Base-by-base conservation (phyloP, 495 filamentous ascomycete genomes). In the Penicillium dipodomyicola region DNA sequence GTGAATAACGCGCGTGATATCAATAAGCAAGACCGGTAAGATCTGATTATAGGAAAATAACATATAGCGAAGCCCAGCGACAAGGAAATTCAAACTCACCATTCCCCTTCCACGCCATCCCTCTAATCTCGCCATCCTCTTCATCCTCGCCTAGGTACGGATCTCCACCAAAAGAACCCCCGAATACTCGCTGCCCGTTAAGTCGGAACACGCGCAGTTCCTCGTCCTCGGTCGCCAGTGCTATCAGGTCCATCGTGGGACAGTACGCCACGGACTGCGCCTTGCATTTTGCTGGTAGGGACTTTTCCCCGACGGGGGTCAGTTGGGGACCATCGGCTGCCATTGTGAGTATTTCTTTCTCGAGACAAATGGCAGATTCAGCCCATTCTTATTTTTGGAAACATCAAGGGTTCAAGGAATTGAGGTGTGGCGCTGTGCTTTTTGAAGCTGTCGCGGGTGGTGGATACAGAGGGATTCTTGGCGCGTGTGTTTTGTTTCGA, bases 181-280 rank as follows among this genome's bases (percentile, higher is more conserved):
- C 84, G 63, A 93, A 87, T 3, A 88, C 84, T 5, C 79, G 74
- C 63, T 88, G 86, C 0, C 85, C 85, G 51, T 88, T 91, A 47
- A 90, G 62, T 59, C 90, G 75, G 64, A 82, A 88, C 11, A 88
- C 81, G 52, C 80, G 71, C 37, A 90, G 65, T 52, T 84, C 76
- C 25, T 84, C 80, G 56, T 87, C 82, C 14, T 81, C 73, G 4
- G 85, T 85, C n/a, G 85, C 87, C 33, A 90, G 73, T 12, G 86
- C 86, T 40, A 90, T 74, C 51, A 96, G 79, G 72, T 94, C 89
- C 82, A 93, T 89, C 23, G 83, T 84, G 10, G 91, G 91, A 73
- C 90, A 93, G 70, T 88, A 90, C 15, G 87, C 77, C 30, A 92
- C 65, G 49, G 84, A 78, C 52, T 74, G 70, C 43, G 77, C 59